Conservation (phyloP, 108 stramenopile species). For the Cyclotella choctawhatcheeana region DNA sequence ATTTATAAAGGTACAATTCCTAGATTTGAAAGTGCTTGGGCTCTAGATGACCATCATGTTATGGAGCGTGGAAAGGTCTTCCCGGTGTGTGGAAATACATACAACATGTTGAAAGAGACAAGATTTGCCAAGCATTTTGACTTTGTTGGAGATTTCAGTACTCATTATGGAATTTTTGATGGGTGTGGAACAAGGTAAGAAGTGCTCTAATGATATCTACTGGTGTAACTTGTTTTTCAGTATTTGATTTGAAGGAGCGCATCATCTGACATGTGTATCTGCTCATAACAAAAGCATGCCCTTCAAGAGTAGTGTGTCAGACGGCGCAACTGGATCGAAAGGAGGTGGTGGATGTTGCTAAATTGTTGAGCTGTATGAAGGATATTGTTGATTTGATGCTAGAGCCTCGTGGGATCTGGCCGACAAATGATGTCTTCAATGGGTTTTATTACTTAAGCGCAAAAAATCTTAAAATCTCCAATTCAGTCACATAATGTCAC, state of each 20-base stretch:
- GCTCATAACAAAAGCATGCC: conserved; percentile 26
- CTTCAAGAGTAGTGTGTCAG: conserved; percentile 29
- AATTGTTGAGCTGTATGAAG: too few relatives aligned
- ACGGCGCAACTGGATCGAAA: conserved; percentile 11
- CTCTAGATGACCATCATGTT: conserved; percentile 92
- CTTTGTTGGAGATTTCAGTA: conserved; percentile 85
- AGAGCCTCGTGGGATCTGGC: too few relatives aligned
- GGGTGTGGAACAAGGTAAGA: conserved; percentile 76
- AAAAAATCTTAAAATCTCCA: too few relatives aligned
- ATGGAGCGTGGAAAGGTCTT: conserved; percentile 91
- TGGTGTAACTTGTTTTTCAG: neutral
- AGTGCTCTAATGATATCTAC: neutral
- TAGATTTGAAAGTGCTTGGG: conserved; percentile 77
- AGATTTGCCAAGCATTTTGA: conserved; percentile 86
- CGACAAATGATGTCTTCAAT: too few relatives aligned
- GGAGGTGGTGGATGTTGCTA: conserved; percentile 40
- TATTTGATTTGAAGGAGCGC: neutral
- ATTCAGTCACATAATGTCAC: too few relatives aligned
- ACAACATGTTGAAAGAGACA: conserved; percentile 88
- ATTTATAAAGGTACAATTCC: conserved; percentile 96
- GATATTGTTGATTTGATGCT: too few relatives aligned
- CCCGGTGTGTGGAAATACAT: conserved; percentile 97
- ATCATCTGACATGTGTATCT: neutral
- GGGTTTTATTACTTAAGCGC: too few relatives aligned
- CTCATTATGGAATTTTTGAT: conserved; percentile 92